A percentile compares a stretch with the other conserved stretches of the same genome.
Conservation (phyloP, 768 basidiomycete genomes). For the Tulasnella calospora region DNA sequence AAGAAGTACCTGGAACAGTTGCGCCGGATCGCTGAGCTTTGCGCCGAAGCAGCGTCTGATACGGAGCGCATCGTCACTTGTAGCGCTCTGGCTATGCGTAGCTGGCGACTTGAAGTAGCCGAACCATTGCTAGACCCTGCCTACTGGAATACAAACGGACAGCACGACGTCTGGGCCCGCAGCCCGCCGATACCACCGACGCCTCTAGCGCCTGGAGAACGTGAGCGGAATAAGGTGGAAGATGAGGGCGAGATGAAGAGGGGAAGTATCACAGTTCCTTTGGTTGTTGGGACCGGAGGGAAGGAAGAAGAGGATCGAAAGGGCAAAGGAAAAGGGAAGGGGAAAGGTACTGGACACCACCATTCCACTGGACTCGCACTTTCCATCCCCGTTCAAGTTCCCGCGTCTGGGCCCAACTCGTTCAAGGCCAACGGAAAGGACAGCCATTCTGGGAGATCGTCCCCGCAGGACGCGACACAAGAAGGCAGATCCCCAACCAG, state of each 20-base stretch:
- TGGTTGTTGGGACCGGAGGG: not conserved
- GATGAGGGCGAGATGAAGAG: not conserved
- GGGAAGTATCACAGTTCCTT: not conserved
- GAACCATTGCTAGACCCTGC: conserved; percentile 23
- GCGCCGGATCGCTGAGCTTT: conserved; percentile 23
- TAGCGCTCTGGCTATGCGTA: conserved; percentile 26
- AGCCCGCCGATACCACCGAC: conserved; percentile 19
- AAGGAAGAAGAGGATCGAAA: not conserved
- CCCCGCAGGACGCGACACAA: not conserved
- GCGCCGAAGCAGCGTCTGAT: conserved; percentile 23
- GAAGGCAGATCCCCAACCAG: not conserved
- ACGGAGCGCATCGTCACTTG: conserved; percentile 25
- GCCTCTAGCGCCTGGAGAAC: conserved; percentile 1
- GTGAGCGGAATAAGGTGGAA: not conserved
- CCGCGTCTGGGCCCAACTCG: not conserved
- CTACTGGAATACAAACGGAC: conserved; percentile 20
- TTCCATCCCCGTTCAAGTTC: conserved; percentile 16
- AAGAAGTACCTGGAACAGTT: conserved; percentile 14
- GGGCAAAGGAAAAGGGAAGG: conserved; percentile 15
- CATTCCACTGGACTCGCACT: not conserved
- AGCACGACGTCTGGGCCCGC: conserved; percentile 8
- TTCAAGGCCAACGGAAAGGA: not conserved
- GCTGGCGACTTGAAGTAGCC: conserved; percentile 27
- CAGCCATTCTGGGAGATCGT: not conserved
- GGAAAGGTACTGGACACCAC: not conserved